Evolutionary conservation across 2,329 filamentous ascomycete genomes (phyloP), one percentile per base, ranked within the genome.

Genomic region (Huntiella savannae): DNA sequence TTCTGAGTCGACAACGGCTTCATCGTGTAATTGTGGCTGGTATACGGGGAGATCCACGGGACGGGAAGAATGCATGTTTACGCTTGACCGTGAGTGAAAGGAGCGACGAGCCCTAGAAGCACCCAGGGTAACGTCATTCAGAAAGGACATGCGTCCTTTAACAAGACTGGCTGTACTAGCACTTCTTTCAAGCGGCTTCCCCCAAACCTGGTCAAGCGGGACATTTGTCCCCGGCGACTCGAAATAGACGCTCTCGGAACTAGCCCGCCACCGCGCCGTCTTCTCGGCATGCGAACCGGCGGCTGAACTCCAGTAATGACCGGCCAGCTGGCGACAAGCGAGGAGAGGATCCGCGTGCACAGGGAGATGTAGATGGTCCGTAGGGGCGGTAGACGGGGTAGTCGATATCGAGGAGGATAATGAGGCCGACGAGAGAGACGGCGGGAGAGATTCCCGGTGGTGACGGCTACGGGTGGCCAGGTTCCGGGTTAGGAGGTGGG

Each of bases 1-100:
- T 7, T 41, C 36, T 3, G 52, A 39, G 6, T 50, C 48, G 2
- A 49, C 48, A 8, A 33, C 41, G 40, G 53, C 36, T 22, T 51
- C 42, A 33, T 51, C 16, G 22, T 48, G 35, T 15, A 46, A 49
- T 35, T 57, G 54, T 4, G 59, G 56, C 36, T 55, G 55, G 52
- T 61, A 61, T 40, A 53, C 53, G 40, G 52, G 41, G 8, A 55
- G 48, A 32, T 44, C 48, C 6, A 36, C 32, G 10, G 44, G 33
- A 12, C 39, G 32, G 3, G 40, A 43, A 7, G 37, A 22, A n/a
- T 36, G 22, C 11, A 45, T 19, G n/a, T 36, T 41, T 8, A 45
- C 3, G 37, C 43, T 28, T 16, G 19, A 39, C 4, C 35, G 33
- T n/a, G 17, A 39, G 40, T 50, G 48, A 6, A 50, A 28, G 8